Conservation (phyloP, 148 eudicot species). For the Rhododendron kiyosumense region DNA sequence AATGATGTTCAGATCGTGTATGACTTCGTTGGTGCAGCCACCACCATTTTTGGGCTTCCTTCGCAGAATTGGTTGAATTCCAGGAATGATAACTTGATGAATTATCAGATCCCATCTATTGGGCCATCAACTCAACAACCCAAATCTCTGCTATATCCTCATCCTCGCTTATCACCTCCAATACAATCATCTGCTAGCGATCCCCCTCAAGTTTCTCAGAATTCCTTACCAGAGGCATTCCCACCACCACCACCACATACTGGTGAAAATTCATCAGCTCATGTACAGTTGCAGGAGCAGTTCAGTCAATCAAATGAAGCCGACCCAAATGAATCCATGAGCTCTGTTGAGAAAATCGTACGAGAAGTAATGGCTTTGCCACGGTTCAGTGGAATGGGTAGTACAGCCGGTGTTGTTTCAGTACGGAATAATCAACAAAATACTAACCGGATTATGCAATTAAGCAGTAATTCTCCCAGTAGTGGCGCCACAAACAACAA, state of each 20-base stretch:
- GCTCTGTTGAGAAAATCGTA: background rate
- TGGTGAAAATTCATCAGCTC: background rate
- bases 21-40: background rate
- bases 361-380: background rate
- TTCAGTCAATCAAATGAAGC: background rate
- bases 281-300: background rate
- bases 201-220: background rate
- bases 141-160: background rate
- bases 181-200: background rate
- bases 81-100: background rate
- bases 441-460: background rate
- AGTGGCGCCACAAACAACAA: background rate
- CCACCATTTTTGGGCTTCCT: background rate
- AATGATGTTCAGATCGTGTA: background rate
- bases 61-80: background rate
- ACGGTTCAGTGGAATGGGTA: background rate
- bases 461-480: background rate
- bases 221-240: background rate
- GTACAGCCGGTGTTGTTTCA: background rate
- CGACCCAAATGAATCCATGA: background rate
- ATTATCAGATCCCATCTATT: background rate
- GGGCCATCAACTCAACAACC: background rate
- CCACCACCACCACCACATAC: background rate
- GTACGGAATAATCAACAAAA: background rate
- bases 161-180: background rate